Evolutionary conservation across 805 yeast genomes (phyloP), one percentile per base, ranked within the genome.

Genomic region (Metschnikowia koreensis): DNA sequence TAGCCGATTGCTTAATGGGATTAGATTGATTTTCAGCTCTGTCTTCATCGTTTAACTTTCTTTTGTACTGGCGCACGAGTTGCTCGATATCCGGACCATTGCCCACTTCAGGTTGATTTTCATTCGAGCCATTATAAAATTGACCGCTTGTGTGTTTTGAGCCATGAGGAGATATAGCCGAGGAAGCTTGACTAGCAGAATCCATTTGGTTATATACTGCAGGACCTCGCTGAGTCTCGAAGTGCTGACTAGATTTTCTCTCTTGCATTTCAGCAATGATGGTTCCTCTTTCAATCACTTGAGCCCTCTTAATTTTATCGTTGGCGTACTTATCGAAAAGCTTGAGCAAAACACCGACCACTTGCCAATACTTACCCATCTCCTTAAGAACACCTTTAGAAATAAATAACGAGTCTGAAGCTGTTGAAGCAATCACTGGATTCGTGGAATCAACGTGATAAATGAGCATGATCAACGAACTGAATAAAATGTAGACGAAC

Each of bases 401-500:
- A 10, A 70, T 70, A 47, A 62, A 66, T 39, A 75, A 62, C 22
- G 77, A 71, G 57, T 75, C 79, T 10, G 75, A 59, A 0, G 79
- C 79, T 1, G 78, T 70, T 7, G 73, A 63, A 2, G 77, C 71
- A 55, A 75, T 72, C 13, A 69, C 72, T 9, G 66, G 61, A 56
- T 71, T 72, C 29, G 75, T 57, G 3, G 76, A 72, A 58, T 75
- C 79, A 46, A 83, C 77, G 68, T 87, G 93, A 63, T 85, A 85
- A n/a, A 86, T 74, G 66, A 87, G 80, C 79, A 87, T 84, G 55
- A 84, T 74, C 56, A 85, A 74, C 1, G 94, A 89, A 33, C 84
- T 77, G 63, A 82, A 85, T 47, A 79, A 70, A 38, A 79, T 79
- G 61, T 82, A 83, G 33, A 81, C 83, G 59, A 75, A 77, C 65